Conservation (phyloP, 2,329 filamentous ascomycete species). For the Fusarium chuoi region DNA sequence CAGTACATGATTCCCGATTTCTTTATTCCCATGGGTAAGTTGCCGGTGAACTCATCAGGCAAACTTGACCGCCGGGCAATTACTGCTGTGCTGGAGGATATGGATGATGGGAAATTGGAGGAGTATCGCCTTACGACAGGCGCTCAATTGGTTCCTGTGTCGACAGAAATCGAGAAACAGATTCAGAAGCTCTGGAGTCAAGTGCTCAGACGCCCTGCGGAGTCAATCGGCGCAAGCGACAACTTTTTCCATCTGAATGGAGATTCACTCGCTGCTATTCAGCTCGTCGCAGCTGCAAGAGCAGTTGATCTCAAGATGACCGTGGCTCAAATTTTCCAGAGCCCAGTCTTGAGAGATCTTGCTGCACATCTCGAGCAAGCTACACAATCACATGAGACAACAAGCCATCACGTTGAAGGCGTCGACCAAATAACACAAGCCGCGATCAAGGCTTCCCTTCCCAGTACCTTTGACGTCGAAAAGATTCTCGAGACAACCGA, state of each 20-base stretch:
- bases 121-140: neutral
- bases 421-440: neutral
- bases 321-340: neutral
- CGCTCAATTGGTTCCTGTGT: neutral
- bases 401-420: neutral
- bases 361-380: neutral
- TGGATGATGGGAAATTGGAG: neutral
- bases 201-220: neutral
- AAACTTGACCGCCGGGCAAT: neutral
- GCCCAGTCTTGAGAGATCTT: neutral
- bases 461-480: accelerated
- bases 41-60: neutral
- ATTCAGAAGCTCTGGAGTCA: neutral
- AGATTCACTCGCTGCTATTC: neutral
- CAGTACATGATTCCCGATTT: constrained; percentile 1
- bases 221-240: neutral
- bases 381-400: accelerated
- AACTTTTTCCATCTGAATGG: neutral
- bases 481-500: neutral
- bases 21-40: neutral
- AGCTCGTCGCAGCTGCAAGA: neutral
- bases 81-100: neutral
- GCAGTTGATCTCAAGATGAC: neutral
- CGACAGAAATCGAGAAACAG: neutral
- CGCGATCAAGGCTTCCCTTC: accelerated